Conservation (phyloP, 164 flowering plant genomes). For the Dillenia turbinata region DNA sequence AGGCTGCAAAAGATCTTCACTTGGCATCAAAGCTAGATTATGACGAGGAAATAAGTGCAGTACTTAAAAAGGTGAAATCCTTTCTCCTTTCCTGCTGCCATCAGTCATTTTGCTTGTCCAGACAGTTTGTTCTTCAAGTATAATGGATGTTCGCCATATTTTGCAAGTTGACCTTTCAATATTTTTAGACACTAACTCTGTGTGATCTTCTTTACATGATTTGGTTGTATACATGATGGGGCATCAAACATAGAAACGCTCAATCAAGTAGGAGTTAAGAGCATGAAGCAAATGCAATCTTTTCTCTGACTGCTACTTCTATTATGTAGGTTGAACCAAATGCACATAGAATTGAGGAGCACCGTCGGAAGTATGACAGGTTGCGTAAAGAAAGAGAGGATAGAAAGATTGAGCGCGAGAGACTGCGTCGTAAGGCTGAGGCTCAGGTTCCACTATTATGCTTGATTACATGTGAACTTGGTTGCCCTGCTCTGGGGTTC, state of each 20-base stretch:
- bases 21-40: constrained; percentile 83
- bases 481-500: background rate
- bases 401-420: constrained; percentile 61
- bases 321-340: constrained; percentile 83
- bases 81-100: background rate
- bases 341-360: constrained; percentile 89
- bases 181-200: no score
- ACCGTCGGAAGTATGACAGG: constrained; percentile 84
- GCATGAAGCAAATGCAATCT: background rate
- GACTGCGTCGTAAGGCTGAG: constrained; percentile 79
- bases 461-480: background rate
- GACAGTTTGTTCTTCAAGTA: no score
- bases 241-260: no score
- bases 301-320: constrained; percentile 7
- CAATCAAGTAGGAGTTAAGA: no score
- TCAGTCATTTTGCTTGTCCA: background rate
- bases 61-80: constrained; percentile 72
- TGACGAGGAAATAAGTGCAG: constrained; percentile 81
- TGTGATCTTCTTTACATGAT: background rate
- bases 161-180: no score
- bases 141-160: no score
- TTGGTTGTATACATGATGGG: background rate
- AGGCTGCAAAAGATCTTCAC: constrained; percentile 94
- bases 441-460: constrained; percentile 51
- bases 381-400: constrained; percentile 72